Base-by-base conservation (phyloP, 2,329 filamentous ascomycete genomes). In the Botrytis elliptica region DNA sequence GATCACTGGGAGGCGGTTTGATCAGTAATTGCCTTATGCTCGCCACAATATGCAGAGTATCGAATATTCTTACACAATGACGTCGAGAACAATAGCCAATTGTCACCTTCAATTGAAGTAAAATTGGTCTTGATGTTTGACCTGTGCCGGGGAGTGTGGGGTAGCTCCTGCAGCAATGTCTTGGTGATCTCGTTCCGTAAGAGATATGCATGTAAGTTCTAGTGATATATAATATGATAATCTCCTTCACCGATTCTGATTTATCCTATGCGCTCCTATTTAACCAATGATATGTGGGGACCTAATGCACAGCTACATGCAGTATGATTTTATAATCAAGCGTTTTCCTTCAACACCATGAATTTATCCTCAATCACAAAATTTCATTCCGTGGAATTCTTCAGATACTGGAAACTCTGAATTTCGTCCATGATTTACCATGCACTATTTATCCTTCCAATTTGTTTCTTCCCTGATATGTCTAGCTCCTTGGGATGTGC, bases 221-320 rank as follows among this genome's bases (percentile, higher is more conserved):
- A 25, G 1, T 36, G 46, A 40, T 38, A 29, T 29, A 33, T 64
- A 64, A 29, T 18, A 52, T 33, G 42, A 29, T 18, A 5, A 71
- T 64, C 22, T 63, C 38, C n/a, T 64, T 29, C 22, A 22, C 44
- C 22, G 22, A 16, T 40, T 29, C 25, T 49, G 25, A 22, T 22
- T 63, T 18, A 20, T 49, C 12, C 42, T 16, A 55, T 29, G 33
- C 44, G 22, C 60, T 44, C 33, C 36, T 40, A 16, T 46, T 16
- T 29, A 29, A 46, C 57, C 57, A n/a, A 40, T 70, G 29, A 22
- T 70, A 49, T 67, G 12, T 62, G 68, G 57, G 25, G 55, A 63
- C 46, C 40, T 18, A 38, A 38, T 33, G 33, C 33, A 42, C 20
- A 46, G 7, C n/a, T 64, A 42, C 33, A 64, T 46, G 20, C n/a